Base-by-base conservation (phyloP, 345 rosid genomes). In the Microcos paniculata region DNA sequence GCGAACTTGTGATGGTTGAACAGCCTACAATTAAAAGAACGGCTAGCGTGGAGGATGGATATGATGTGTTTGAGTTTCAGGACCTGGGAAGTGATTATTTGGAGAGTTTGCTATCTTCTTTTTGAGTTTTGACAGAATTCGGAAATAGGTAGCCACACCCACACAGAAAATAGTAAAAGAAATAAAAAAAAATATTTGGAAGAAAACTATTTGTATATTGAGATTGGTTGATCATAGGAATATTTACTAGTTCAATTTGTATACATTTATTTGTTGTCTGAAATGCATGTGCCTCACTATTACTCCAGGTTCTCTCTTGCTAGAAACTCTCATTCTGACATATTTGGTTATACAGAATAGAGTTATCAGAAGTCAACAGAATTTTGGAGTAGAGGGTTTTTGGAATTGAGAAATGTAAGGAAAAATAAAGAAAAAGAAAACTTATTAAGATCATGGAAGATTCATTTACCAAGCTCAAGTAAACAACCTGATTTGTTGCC, bases 81-180 rank as follows among this genome's bases (percentile, higher is more conserved):
- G 94, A 92, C 56, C 51, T 94, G 71, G 98, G 97, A 16, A 86
- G 82, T 83, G 97, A 90, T 74, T 92, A 81, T 76, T 77, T 92
- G 83, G 92, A 92, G 19, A 87, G 77, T 70, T 78, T 92, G 76
- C 76, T 90, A 53, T 81, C 92, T 49, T 88, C 90, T n/a, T 85
- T 82, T 8, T 94, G 81, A 35, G n/a, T n/a, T n/a, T n/a, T n/a
- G 6, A 86, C 65, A 21, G 35, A 21, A 56, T 58, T 70, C 24
- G 4, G 8, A 28, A 38, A 46, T 30, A 62, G 68, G 68, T 38
- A 62, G 18, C 68, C 46, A 19, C 6, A 35, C 40, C 40, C 6
- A 35, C n/a, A 18, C 21, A 35, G 68, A 62, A 4, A 51, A 19
- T 8, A 51, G 55, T 51, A 21, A 51, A 51, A 16, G 21, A 19